Evolutionary conservation across 257 asterid species (phyloP).

Genomic region (Apocynum venetum): DNA sequence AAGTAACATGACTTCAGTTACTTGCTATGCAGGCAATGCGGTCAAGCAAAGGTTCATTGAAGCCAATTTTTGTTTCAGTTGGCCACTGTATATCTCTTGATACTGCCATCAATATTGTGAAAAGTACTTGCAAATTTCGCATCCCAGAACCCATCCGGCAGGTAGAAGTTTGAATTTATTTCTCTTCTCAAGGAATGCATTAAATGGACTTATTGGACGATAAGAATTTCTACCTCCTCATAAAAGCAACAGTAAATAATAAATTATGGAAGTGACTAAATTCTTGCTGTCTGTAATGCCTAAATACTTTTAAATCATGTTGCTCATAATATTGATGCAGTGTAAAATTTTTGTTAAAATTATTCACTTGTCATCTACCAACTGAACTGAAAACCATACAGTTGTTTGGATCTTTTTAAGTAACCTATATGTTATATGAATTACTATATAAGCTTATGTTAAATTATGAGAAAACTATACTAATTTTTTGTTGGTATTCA

Average conservation of each 20-base stretch:
- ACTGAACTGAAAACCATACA: background rate
- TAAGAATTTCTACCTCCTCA: constrained; percentile 1
- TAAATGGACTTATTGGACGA: background rate
- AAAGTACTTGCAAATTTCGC: constrained; percentile 58
- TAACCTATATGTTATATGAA: background rate
- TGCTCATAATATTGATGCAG: background rate
- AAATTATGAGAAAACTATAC: background rate
- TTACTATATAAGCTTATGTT: too few relatives aligned
- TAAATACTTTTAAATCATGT: background rate
- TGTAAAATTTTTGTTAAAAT: background rate
- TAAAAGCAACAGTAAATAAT: background rate
- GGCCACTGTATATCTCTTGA: constrained; percentile 80
- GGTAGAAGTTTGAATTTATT: constrained; percentile 29
- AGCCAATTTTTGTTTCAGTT: constrained; percentile 75
- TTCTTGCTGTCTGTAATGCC: background rate
- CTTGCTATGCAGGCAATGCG: constrained; percentile 62
- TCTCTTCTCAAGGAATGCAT: background rate
- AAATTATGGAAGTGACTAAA: background rate
- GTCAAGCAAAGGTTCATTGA: constrained; percentile 51
- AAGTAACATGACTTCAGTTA: background rate
- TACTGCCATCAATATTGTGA: constrained; percentile 56
- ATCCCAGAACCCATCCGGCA: constrained; percentile 92
- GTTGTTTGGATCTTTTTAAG: background rate
- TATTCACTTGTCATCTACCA: background rate
- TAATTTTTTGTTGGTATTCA: background rate